phyloP scores from a whole-genome alignment of 176 grass and related monocot species.

The Pontederia crassipes region DNA sequence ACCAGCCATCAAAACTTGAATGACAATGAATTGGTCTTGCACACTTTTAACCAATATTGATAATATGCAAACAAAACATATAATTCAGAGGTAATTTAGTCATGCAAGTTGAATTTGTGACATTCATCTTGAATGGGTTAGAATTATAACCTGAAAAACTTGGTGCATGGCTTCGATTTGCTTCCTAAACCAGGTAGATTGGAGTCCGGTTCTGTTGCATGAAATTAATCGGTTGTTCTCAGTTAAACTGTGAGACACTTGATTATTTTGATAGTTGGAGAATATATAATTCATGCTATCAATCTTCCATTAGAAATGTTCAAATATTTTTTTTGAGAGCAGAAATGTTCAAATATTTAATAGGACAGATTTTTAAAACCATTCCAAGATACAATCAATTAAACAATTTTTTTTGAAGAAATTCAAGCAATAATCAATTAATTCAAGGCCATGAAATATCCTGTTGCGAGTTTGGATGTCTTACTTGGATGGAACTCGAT shows the following conservation, averaged over 20 bases:
- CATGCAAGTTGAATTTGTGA: not conserved
- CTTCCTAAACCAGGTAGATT: slow-evolving; percentile 67
- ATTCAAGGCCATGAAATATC: not conserved
- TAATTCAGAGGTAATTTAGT: no score
- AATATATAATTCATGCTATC: not conserved
- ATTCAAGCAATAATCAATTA: not conserved
- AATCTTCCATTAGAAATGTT: slow-evolving; percentile 4
- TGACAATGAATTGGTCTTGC: no score
- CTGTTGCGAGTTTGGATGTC: no score
- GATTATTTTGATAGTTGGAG: slow-evolving; percentile 32
- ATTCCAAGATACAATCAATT: not conserved
- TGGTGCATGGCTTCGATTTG: slow-evolving; percentile 86
- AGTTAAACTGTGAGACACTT: slow-evolving; percentile 36
- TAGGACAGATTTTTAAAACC: slow-evolving; percentile 10
- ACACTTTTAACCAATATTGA: no score
- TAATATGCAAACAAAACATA: no score
- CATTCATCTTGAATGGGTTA: slow-evolving; percentile 52
- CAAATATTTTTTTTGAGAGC: no score
- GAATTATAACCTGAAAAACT: slow-evolving; percentile 92
- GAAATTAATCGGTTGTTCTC: slow-evolving; percentile 48
- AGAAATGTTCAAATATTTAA: slow-evolving; percentile 21
- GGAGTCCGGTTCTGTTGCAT: slow-evolving; percentile 72
- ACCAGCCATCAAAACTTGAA: no score
- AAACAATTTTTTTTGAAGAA: not conserved
- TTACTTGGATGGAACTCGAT: no score